phyloP scores from a whole-genome alignment of 1,139 yeast species.

The Kodamaea alishanica region DNA sequence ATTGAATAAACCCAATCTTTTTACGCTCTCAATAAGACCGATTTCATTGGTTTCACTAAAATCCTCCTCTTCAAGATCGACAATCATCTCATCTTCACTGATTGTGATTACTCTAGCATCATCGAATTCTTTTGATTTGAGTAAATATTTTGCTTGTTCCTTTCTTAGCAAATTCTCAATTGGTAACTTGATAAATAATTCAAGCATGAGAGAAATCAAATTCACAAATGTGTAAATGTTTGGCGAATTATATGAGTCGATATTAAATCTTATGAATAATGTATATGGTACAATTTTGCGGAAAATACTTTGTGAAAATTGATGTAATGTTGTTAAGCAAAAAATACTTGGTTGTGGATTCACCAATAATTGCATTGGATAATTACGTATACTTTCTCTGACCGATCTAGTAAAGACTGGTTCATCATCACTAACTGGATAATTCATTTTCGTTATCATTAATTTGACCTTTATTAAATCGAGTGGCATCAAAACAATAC shows the following conservation, averaged over 20 bases:
- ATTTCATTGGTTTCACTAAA: constrained; percentile 5
- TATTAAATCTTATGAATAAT: constrained; percentile 59
- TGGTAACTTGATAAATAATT: constrained; percentile 75
- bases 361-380: constrained; percentile 40
- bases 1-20: constrained; percentile 55
- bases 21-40: constrained; percentile 14
- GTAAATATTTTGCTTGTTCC: constrained; percentile 69
- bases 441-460: constrained; percentile 55
- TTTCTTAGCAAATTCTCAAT: constrained; percentile 82
- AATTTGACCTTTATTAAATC: constrained; percentile 77
- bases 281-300: constrained; percentile 72
- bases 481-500: constrained; percentile 74
- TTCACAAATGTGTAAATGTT: constrained; percentile 51
- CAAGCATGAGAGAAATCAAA: constrained; percentile 56
- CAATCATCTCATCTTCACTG: constrained; percentile 48
- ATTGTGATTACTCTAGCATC: constrained; percentile 40
- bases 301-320: constrained; percentile 59
- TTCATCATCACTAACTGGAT: constrained; percentile 10
- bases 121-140: constrained; percentile 34
- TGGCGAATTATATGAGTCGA: constrained; percentile 69
- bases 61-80: constrained; percentile 27
- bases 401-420: constrained; percentile 30
- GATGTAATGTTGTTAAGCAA: constrained; percentile 55
- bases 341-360: constrained; percentile 55
- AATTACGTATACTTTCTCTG: constrained; percentile 36